These are phyloP conservation scores for Tolypocladium guangdongense DNA, from an alignment of 2,329 filamentous ascomycete genomes.

Conservation along the genomic window DNA sequence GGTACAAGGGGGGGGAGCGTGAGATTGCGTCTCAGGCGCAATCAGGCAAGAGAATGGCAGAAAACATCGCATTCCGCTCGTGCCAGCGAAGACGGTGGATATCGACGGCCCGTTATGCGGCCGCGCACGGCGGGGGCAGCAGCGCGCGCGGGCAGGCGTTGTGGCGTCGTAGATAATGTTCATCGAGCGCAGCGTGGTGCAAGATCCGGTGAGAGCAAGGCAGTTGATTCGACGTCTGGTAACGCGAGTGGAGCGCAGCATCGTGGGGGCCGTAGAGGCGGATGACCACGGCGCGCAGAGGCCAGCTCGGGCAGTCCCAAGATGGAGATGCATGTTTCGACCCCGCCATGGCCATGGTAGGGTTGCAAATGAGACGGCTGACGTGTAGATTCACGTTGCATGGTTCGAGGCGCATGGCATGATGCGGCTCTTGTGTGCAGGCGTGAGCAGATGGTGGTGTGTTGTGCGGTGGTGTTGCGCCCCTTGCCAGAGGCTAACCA, in stretches of 20 bases:
- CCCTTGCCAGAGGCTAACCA: neutral
- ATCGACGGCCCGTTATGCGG: constrained; percentile 7
- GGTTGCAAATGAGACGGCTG: constrained; percentile 3
- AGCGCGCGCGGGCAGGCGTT: neutral
- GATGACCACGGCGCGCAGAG: constrained; percentile 6
- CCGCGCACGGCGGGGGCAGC: neutral
- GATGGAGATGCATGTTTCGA: constrained; percentile 5
- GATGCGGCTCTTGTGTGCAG: constrained; percentile 1
- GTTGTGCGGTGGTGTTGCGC: neutral
- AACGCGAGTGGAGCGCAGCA: constrained; percentile 1
- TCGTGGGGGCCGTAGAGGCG: constrained; percentile 5
- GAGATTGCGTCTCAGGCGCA: neutral
- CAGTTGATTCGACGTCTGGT: constrained; percentile 5
- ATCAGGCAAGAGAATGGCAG: neutral
- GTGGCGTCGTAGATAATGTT: neutral
- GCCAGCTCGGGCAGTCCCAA: constrained; percentile 3
- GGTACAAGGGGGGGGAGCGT: neutral
- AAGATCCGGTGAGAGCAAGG: constrained; percentile 5
- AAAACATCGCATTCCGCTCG: constrained; percentile 6
- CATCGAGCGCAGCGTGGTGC: neutral
- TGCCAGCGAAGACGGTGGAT: constrained; percentile 11
- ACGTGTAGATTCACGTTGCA: constrained; percentile 4
- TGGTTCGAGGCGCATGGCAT: neutral
- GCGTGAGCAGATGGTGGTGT: neutral
- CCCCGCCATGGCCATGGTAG: constrained; percentile 6